phyloP scores from a whole-genome alignment of 495 filamentous ascomycete species.

The Astrothelium subdiscretum region DNA sequence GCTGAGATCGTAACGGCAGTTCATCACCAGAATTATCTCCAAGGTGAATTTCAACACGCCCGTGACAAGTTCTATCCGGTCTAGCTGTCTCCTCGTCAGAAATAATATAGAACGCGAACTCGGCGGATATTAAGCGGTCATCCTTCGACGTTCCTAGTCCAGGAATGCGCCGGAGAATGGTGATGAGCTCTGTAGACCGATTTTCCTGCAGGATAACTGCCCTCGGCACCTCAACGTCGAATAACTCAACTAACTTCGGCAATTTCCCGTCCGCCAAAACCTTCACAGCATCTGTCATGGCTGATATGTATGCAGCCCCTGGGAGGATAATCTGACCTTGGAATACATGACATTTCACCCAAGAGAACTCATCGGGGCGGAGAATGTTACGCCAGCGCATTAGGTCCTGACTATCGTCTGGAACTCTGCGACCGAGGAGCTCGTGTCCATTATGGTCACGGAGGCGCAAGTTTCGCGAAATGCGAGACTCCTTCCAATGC shows the following conservation, averaged over 20 bases:
- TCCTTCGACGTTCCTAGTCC: too few species aligned
- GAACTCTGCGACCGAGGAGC: neutral
- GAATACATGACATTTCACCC: conserved; percentile 33
- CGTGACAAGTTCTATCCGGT: neutral
- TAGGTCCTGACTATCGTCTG: neutral
- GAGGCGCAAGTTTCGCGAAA: neutral
- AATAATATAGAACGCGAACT: neutral
- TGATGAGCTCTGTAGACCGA: too few species aligned
- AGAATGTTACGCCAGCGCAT: conserved; percentile 34
- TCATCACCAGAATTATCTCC: neutral
- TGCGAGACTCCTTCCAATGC: conserved; percentile 12
- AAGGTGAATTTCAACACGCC: neutral
- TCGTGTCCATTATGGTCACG: neutral
- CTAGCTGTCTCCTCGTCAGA: neutral
- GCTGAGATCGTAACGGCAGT: neutral
- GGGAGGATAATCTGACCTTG: conserved; percentile 31
- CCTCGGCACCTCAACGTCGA: neutral
- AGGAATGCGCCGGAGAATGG: too few species aligned
- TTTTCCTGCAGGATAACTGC: neutral
- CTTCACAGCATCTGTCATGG: conserved; percentile 28
- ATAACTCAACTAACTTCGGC: neutral
- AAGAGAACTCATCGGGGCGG: conserved; percentile 30
- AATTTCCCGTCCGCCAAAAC: neutral
- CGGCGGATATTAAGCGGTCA: too few species aligned
- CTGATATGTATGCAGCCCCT: conserved; percentile 30